A percentile compares a stretch with the other conserved stretches of the same genome.
These are phyloP conservation scores for Meripilus lineatus DNA, from an alignment of 1,284 basidiomycete species.

Conservation along the genomic window DNA sequence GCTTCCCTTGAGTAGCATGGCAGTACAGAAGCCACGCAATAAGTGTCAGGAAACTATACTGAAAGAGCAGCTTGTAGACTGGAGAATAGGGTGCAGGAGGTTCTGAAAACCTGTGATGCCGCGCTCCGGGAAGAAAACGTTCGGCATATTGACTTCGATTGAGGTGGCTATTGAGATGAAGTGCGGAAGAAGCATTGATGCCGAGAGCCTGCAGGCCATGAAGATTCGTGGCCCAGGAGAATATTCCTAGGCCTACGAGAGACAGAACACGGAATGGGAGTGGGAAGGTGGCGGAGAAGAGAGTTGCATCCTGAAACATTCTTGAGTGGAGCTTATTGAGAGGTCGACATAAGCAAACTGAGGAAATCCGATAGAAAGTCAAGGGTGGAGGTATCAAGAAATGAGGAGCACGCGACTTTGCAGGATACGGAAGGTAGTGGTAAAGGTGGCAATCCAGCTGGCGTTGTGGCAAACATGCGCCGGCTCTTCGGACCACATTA, in stretches of 20 bases:
- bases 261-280: constrained; percentile 34
- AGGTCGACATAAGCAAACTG: too few species aligned
- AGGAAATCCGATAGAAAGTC: too few species aligned
- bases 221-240: constrained; percentile 67
- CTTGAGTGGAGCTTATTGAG: too few species aligned
- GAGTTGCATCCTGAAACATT: constrained; percentile 23
- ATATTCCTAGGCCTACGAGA: constrained; percentile 35
- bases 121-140: constrained; percentile 30
- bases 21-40: constrained; percentile 66
- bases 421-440: too few species aligned
- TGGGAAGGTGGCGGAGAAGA: constrained; percentile 32
- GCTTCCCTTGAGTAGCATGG: constrained; percentile 50
- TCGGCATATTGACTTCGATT: constrained; percentile 11
- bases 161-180: constrained; percentile 50
- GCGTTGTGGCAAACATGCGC: too few species aligned
- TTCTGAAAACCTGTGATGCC: constrained; percentile 20
- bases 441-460: too few species aligned
- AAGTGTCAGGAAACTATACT: constrained; percentile 56
- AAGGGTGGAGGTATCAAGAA: too few species aligned
- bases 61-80: constrained; percentile 63
- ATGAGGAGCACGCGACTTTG: too few species aligned
- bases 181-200: constrained; percentile 65
- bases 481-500: too few species aligned
- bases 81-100: constrained; percentile 46
- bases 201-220: constrained; percentile 75